Evolutionary conservation across 1,284 basidiomycete species (phyloP), one percentile per base, ranked within the genome.

Genomic region (Melampsora americana): DNA sequence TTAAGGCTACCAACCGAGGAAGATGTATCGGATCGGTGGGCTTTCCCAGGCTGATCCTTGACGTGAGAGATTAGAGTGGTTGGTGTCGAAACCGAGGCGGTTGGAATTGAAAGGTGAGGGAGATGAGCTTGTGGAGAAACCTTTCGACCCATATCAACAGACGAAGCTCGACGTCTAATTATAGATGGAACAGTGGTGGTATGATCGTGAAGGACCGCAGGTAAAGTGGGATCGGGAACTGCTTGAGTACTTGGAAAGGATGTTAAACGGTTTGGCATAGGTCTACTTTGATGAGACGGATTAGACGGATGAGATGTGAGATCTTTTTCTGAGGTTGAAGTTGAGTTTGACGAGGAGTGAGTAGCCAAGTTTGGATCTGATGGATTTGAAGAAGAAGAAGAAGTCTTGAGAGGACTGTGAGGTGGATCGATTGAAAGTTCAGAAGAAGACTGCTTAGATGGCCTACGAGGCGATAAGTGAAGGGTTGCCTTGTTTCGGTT

Each of bases 81-180:
- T 61, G 28, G 30, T 26, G n/a, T 59, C 11, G 39, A 28, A 62
- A 62, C 60, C 32, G 20, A 62, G 28, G 60, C 6, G 11, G 18
- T 18, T 18, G 60, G 16, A 28, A 64, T 64, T 30, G 20, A 56
- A 32, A 44, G 56, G 39, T 39, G 60, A 26, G 28, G 59, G 61
- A n/a, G 32, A 32, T 32, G 56, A 30, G 23, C 20, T 35, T 61
- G 59, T 28, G 35, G 26, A 9, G 62, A 39, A 32, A 14, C 1
- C 18, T 20, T 23, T n/a, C 12, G 69, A 62, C 16, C 30, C 48
- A 73, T 65, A 59, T 73, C 71, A 44, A 73, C 48, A 5, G 71
- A 66, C n/a, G 71, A 73, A 20, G 69, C 35, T 65, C 62, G 42
- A 28, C 61, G 60, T 23, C 44, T 11, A 0, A 50, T 56, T 5